phyloP scores from a whole-genome alignment of 2,329 filamentous ascomycete genomes.

The Sporothrix inflata region DNA sequence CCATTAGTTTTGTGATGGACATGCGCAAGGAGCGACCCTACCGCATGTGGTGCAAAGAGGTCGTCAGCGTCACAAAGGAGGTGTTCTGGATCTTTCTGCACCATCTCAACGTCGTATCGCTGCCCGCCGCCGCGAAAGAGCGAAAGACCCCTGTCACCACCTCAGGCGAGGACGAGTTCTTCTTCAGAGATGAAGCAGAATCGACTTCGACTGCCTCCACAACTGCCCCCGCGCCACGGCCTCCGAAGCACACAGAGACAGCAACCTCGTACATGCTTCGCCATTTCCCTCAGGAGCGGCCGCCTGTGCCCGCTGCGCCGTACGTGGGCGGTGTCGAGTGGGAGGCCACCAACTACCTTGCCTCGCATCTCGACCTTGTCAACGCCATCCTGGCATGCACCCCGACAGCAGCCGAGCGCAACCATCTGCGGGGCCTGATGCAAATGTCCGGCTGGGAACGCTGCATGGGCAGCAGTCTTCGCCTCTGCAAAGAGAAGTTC shows the following conservation, averaged over 20 bases:
- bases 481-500: constrained; percentile 97
- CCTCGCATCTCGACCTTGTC: constrained; percentile 87
- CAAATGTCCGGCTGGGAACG: constrained; percentile 88
- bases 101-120: constrained; percentile 82
- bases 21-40: constrained; percentile 89
- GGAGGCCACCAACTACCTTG: constrained; percentile 97
- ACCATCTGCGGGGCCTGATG: constrained; percentile 75
- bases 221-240: constrained; percentile 41
- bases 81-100: constrained; percentile 99
- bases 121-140: constrained; percentile 46
- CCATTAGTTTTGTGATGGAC: constrained; percentile 82
- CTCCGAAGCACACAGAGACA: constrained; percentile 39
- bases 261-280: constrained; percentile 65
- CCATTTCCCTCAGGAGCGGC: constrained; percentile 82
- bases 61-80: constrained; percentile 91
- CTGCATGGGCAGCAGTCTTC: constrained; percentile 78
- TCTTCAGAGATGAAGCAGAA: neutral
- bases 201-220: neutral
- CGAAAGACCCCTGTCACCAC: neutral
- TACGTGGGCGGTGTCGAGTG: constrained; percentile 98
- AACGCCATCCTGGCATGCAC: constrained; percentile 88
- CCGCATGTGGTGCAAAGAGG: constrained; percentile 91
- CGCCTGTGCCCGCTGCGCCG: constrained; percentile 89
- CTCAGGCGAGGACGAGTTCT: neutral
- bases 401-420: constrained; percentile 70